These are phyloP conservation scores for Penicillium sp. DNA, from an alignment of 2,329 filamentous ascomycete species.

Conservation along the genomic window DNA sequence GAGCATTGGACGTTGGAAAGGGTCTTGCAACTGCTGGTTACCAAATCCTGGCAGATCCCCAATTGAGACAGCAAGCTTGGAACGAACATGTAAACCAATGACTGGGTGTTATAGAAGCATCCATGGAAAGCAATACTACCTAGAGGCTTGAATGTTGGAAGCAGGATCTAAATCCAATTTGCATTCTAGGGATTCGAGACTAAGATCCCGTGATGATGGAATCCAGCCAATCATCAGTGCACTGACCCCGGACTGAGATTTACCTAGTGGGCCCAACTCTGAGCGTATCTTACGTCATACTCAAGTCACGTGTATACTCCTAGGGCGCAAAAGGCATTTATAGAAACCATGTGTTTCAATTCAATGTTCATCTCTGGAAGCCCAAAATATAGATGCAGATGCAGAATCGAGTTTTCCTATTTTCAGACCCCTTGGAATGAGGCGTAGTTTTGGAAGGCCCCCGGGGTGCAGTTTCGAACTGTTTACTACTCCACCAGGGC, in stretches of 20 bases:
- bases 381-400: not conserved
- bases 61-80: not conserved
- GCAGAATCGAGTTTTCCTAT: not conserved
- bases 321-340: not conserved
- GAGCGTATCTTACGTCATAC: not conserved
- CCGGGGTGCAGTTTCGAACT: not conserved
- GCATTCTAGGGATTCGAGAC: not conserved
- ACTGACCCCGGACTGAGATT: not conserved
- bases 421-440: not conserved
- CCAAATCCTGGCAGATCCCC: not conserved
- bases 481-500: not conserved
- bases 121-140: not conserved
- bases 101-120: not conserved
- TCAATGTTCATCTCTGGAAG: not conserved
- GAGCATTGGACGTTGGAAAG: constrained; percentile 1
- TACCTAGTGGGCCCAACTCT: not conserved
- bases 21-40: not conserved
- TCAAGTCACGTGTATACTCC: not conserved
- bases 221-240: not conserved
- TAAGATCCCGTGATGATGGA: not conserved
- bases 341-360: not conserved
- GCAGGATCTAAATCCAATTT: not conserved
- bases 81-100: not conserved
- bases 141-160: not conserved
- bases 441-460: not conserved